Conservation (phyloP, 306 rosid genomes). For the Quercus ilex region DNA sequence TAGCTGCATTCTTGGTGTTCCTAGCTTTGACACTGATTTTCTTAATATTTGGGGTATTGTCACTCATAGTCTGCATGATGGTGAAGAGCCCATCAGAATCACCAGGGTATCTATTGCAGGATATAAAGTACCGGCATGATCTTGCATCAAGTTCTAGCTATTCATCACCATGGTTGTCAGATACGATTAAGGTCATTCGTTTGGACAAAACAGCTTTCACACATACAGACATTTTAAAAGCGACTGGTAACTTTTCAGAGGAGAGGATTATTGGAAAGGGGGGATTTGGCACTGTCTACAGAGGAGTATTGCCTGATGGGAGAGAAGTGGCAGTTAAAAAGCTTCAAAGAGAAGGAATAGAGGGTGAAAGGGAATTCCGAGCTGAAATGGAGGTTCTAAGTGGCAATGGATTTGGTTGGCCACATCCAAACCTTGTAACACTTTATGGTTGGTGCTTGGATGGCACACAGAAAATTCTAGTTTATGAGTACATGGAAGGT, state of each 20-base stretch:
- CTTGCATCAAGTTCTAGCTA: constrained; percentile 41
- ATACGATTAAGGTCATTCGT: constrained; percentile 68
- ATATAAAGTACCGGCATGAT: constrained; percentile 39
- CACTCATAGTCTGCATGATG: constrained; percentile 42
- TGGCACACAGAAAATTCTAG: constrained; percentile 61
- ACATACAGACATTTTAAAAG: constrained; percentile 71
- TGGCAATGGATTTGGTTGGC: constrained; percentile 81
- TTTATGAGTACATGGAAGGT: constrained; percentile 86
- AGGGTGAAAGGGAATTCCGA: constrained; percentile 84
- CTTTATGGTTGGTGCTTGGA: constrained; percentile 88
- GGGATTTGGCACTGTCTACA: constrained; percentile 87
- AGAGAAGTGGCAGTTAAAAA: constrained; percentile 87
- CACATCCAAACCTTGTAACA: constrained; percentile 92
- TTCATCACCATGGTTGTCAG: constrained; percentile 69
- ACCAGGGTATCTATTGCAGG: constrained; percentile 42
- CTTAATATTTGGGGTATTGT: constrained; percentile 42
- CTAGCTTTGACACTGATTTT: constrained; percentile 43
- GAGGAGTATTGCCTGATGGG: constrained; percentile 72
- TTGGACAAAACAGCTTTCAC: constrained; percentile 80
- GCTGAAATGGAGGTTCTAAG: constrained; percentile 92
- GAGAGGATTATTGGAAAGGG: constrained; percentile 80
- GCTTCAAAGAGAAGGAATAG: constrained; percentile 73
- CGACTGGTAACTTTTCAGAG: constrained; percentile 80
- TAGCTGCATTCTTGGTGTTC: constrained; percentile 37
- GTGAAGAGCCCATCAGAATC: constrained; percentile 42